Conservation (phyloP, 1,284 basidiomycete genomes). For the Xerocomus cyaneibrunnescens region DNA sequence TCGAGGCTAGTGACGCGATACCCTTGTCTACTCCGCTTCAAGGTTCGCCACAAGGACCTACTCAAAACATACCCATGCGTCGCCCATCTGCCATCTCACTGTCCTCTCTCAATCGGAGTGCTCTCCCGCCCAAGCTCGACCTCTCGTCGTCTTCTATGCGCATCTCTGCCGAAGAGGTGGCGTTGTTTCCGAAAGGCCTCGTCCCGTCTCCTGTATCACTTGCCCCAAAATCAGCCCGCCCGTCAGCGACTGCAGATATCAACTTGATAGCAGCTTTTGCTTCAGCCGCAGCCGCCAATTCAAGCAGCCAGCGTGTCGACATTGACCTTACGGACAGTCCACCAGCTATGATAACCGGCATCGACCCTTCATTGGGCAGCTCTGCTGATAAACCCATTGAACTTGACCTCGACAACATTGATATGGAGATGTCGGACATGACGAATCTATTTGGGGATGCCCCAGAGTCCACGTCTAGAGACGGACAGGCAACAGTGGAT, state of each 20-base stretch:
- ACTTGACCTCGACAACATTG: slow-evolving; percentile 67
- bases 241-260: slow-evolving; percentile 51
- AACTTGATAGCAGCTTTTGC: slow-evolving; percentile 64
- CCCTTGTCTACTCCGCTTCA: slow-evolving; percentile 22
- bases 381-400: slow-evolving; percentile 80
- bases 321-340: slow-evolving; percentile 44
- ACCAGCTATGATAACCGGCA: slow-evolving; percentile 32
- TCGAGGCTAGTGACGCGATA: slow-evolving; percentile 29
- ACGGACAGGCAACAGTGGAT: slow-evolving; percentile 36
- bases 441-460: slow-evolving; percentile 53
- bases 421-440: slow-evolving; percentile 58
- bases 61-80: slow-evolving; percentile 38
- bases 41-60: slow-evolving; percentile 34
- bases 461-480: slow-evolving; percentile 35
- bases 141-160: slow-evolving; percentile 64
- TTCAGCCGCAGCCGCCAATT: slow-evolving; percentile 35
- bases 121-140: slow-evolving; percentile 70
- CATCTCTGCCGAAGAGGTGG: slow-evolving; percentile 57
- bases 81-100: slow-evolving; percentile 74
- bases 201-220: slow-evolving; percentile 73
- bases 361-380: slow-evolving; percentile 47
- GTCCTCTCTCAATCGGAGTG: slow-evolving; percentile 69
- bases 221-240: slow-evolving; percentile 70
- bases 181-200: slow-evolving; percentile 52
- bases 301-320: slow-evolving; percentile 36